Evolutionary conservation across 371 early-diverging fungal genomes (phyloP), one percentile per base, ranked within the genome.

Genomic region (Lichtheimia corymbifera): DNA sequence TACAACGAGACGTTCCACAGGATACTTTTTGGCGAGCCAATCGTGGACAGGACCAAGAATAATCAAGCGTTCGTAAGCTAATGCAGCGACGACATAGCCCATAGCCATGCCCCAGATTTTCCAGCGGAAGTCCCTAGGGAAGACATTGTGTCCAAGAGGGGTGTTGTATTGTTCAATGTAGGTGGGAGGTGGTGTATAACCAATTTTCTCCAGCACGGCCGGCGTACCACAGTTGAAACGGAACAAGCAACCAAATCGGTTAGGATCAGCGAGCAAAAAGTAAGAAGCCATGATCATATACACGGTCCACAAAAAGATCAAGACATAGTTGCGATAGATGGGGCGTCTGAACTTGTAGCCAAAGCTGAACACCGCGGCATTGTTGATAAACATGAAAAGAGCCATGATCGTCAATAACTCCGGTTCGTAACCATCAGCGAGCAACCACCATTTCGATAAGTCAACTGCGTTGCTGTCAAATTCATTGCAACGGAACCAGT

Each of bases 361-460:
- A 63, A 88, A 86, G 66, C 87, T 90, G 68, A 86, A 86, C 2
- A 82, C 64, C 28, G 85, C 72, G 0, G 86, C 88, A 44, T 86
- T 80, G 62, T 79, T 80, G 50, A 87, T 72, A 63, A 88, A 86
- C 57, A 85, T 85, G 61, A 77, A 86, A 22, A 88, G 65, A 18
- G 79, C 75, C 4, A 84, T 72, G 24, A 86, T 81, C 2, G 88
- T 64, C 35, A 92, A 52, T 1, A 77, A 56, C 13, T 76, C 80
- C 0, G 87, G 80, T 71, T 92, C 93, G 71, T 76, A 92, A 64
- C 89, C 91, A 70, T 92, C 93, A 24, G 88, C 91, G 11, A 91
- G 70, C 42, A 90, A 70, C 89, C 91, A 91, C 93, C 93, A 93
- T 52, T 84, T 82, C 5, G 83, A 70, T 12, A 75, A 62, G 66